Evolutionary conservation across 2,329 filamentous ascomycete species (phyloP), one percentile per base, ranked within the genome.

Genomic region (Fusarium citri): DNA sequence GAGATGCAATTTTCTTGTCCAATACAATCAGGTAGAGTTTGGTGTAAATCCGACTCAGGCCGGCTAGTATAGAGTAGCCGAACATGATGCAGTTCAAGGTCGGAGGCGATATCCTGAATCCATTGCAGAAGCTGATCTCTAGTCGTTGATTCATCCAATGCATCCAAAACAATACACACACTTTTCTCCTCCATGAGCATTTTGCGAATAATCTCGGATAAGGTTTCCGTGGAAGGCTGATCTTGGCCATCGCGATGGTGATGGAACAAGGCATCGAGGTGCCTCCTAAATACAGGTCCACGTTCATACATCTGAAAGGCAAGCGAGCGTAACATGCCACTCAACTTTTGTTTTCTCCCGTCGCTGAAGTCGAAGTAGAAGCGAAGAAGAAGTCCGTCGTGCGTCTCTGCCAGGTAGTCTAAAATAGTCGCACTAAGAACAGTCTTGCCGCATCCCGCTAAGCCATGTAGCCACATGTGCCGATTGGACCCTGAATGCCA

Each of bases 361-460:
- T 48, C n/a, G 3, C n/a, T 31, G 15, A 48, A 48, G n/a, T 48
- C n/a, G 26, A 75, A 75, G 49, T 75, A 69, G 26, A 74, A 76
- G 46, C 68, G 75, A 31, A 73, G 71, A 4, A 3, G 28, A 9
- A 74, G 48, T 6, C 54, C 42, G 3, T 30, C 16, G 2, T 18
- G 26, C 14, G 41, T 58, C 4, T 28, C 14, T 1, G 2, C 30
- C 23, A 76, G 56, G 30, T 72, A 1, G n/a, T 75, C 69, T 0
- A 75, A 15, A 1, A 76, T 30, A 0, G 25, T 71, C 1, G 70
- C 55, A 31, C 57, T 71, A 0, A 76, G 59, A 1, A 75, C 63
- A 0, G 72, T 76, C 50, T 76, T 75, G 3, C 72, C 72, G 20
- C 59, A 71, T 12, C 72, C 72, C 6, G 63, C 45, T 12, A 55